Conservation (phyloP, 1,284 basidiomycete species). For the Rhizoctonia solani region DNA sequence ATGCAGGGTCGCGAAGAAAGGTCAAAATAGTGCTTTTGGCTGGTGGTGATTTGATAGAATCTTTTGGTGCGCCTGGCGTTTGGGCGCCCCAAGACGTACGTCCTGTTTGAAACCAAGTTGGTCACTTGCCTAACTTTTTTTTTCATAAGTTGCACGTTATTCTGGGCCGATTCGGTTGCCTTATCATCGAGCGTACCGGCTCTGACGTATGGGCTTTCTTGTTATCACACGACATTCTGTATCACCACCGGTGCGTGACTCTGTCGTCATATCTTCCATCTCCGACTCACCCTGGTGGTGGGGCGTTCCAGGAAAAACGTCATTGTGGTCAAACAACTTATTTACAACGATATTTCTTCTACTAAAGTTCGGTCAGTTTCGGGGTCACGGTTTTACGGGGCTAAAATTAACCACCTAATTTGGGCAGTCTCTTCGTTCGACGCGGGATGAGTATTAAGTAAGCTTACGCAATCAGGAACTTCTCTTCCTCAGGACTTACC, state of each 20-base stretch:
- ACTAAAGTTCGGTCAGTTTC: slow-evolving; percentile 74
- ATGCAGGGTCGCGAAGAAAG: slow-evolving; percentile 30
- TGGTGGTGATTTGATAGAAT: slow-evolving; percentile 95
- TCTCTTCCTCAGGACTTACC: background rate
- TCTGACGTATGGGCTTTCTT: slow-evolving; percentile 64
- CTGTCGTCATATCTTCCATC: slow-evolving; percentile 38
- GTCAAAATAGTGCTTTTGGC: slow-evolving; percentile 84
- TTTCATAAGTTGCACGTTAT: slow-evolving; percentile 68
- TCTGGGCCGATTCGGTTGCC: slow-evolving; percentile 60
- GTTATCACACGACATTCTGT: slow-evolving; percentile 57
- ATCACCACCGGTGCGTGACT: slow-evolving; percentile 49
- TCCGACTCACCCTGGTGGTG: slow-evolving; percentile 41
- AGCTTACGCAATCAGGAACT: slow-evolving; percentile 37
- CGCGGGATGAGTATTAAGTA: slow-evolving; percentile 87
- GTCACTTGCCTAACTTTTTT: background rate
- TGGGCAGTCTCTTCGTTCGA: slow-evolving; percentile 76
- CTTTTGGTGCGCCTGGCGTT: slow-evolving; percentile 98
- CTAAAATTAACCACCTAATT: slow-evolving; percentile 21
- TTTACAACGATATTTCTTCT: slow-evolving; percentile 97
- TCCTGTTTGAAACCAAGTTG: slow-evolving; percentile 37
- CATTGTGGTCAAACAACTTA: slow-evolving; percentile 91
- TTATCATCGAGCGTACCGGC: slow-evolving; percentile 63
- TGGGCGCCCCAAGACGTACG: slow-evolving; percentile 93
- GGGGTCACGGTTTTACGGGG: slow-evolving; percentile 6
- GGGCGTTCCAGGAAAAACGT: slow-evolving; percentile 77